Base-by-base conservation (phyloP, 2,329 filamentous ascomycete genomes). In the Penicillium brasilianum region DNA sequence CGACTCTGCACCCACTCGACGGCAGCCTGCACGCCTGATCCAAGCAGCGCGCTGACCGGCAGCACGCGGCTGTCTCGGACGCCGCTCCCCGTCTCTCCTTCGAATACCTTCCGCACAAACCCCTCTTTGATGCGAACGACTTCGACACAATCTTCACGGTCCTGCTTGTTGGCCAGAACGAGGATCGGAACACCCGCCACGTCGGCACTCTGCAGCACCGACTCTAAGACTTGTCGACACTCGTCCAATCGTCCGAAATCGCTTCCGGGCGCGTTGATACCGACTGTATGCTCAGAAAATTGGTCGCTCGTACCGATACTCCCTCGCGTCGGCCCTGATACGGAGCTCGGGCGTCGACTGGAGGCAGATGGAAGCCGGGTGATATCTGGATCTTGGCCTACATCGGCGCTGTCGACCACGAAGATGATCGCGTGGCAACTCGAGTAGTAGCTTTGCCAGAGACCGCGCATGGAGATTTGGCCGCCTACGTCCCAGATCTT, bases 401-500 rank as follows among this genome's bases (percentile, higher is more conserved):
- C 89, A 75, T 99, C 95, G 46, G 92, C 92, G 76, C 90, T 94
- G 80, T 99, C 95, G 72, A 99, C 92, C 62, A 99, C 93, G 79
- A 98, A 99, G 65, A 99, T 92, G 72, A 99, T 97, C 68, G 95
- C 95, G 77, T 99, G 95, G 72, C 93, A 96, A 76, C 88, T 91
- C 54, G 88, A 84, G 82, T 97, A 99, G 82, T 99, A 99, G 77
- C 89, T 92, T 77, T 97, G 92, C 95, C 95, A 99, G 34, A 98
- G 87, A 65, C 90, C 90, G 64, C 95, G 89, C 74, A 99, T 85
- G 30, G 87, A 90, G 73, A 95, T 88, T 78, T 99, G 95, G 7
- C 95, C 95, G 66, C 95, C 95, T 0, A 99, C 92, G 75, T 99
- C 95, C 95, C 95, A 98, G 71, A 99, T 90, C 83, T 97, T 97